Evolutionary conservation across 2,329 filamentous ascomycete species (phyloP).

Genomic region (Sporothrix sp.): DNA sequence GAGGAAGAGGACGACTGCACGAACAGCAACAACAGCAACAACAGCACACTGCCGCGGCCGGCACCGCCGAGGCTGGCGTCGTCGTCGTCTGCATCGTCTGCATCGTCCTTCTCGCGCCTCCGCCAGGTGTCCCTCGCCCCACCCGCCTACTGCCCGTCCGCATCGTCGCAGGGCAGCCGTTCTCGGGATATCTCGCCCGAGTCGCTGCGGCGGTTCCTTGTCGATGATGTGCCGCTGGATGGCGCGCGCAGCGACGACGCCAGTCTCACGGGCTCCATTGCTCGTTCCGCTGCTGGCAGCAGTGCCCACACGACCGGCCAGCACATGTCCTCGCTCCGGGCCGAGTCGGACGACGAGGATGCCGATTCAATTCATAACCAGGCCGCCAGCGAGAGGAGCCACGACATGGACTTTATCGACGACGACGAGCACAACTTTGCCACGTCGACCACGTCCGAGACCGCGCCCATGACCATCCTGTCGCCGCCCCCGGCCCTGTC

Average conservation of each 20-base stretch:
- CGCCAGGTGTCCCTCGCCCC: background rate
- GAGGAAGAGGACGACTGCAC: background rate
- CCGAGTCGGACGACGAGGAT: background rate
- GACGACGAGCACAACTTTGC: slow-evolving; percentile 51
- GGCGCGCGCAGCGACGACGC: background rate
- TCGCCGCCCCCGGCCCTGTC: slow-evolving; percentile 44
- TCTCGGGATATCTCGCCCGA: slow-evolving; percentile 47
- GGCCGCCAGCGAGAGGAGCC: slow-evolving; percentile 37
- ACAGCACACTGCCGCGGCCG: slow-evolving; percentile 22
- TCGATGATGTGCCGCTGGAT: slow-evolving; percentile 33
- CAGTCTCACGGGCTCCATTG: background rate
- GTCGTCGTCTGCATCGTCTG: slow-evolving; percentile 9
- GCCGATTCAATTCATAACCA: slow-evolving; percentile 20
- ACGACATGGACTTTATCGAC: slow-evolving; percentile 17
- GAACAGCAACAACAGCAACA: background rate
- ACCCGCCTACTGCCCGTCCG: background rate
- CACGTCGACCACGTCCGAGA: slow-evolving; percentile 39
- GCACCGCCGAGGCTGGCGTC: slow-evolving; percentile 20
- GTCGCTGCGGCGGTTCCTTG: slow-evolving; percentile 42
- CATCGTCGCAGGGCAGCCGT: slow-evolving; percentile 15
- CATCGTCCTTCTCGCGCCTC: background rate
- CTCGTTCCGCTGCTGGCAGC: background rate
- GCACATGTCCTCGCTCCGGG: background rate
- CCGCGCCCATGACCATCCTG: slow-evolving; percentile 35
- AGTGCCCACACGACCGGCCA: background rate